Percentiles rank a stretch among this genome's conserved stretches.
phyloP scores from a whole-genome alignment of 768 basidiomycete genomes.

The Rhizopogon roseolus region DNA sequence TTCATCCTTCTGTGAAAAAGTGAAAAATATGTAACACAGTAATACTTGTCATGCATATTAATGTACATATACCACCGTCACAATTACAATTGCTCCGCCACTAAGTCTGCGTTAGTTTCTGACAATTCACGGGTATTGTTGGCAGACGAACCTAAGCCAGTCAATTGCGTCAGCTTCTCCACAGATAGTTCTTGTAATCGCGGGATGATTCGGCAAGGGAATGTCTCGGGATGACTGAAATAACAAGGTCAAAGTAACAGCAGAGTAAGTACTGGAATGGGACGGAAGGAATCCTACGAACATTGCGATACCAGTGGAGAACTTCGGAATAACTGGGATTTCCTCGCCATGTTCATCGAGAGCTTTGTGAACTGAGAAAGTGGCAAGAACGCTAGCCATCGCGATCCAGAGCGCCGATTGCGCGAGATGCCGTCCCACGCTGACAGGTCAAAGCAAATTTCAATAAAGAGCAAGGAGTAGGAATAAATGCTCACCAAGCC shows the following conservation, averaged over 20 bases:
- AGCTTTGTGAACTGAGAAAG: conserved; percentile 11
- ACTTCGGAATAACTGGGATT: conserved; percentile 3
- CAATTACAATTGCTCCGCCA: too few relatives aligned
- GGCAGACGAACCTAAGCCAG: too few relatives aligned
- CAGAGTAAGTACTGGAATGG: not conserved
- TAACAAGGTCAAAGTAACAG: not conserved
- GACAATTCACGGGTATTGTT: too few relatives aligned
- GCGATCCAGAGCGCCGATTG: not conserved
- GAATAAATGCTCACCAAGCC: not conserved
- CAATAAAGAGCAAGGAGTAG: too few relatives aligned
- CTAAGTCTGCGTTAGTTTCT: too few relatives aligned
- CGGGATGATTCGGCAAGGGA: conserved; percentile 11
- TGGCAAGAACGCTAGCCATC: conserved; percentile 10
- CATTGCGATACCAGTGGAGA: conserved; percentile 2
- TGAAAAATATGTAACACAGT: too few relatives aligned
- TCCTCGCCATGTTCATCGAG: conserved; percentile 6
- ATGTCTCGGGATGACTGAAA: conserved; percentile 9
- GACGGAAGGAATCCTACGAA: not conserved
- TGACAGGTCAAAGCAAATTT: too few relatives aligned
- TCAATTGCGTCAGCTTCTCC: too few relatives aligned
- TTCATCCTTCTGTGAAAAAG: too few relatives aligned
- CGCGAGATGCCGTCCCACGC: not conserved
- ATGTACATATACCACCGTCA: not conserved
- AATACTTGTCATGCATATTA: too few relatives aligned
- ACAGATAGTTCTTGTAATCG: conserved; percentile 1